phyloP scores from a whole-genome alignment of 2,329 filamentous ascomycete species.

The Ceratocystis albifundus region DNA sequence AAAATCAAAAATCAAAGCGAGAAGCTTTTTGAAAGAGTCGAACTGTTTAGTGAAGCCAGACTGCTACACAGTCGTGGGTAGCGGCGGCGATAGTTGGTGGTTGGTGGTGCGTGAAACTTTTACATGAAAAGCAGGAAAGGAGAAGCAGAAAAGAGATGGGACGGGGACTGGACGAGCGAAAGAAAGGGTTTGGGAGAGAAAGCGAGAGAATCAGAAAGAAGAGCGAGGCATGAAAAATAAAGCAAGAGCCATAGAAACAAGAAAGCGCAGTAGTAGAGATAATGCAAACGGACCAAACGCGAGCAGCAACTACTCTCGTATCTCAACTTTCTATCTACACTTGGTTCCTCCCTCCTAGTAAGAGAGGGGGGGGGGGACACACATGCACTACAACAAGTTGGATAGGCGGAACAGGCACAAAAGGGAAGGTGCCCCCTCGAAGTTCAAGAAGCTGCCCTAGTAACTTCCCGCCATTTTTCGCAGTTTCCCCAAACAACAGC shows the following conservation, averaged over 20 bases:
- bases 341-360: neutral
- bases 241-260: neutral
- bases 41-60: too few species aligned
- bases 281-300: neutral
- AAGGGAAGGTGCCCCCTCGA: neutral
- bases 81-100: too few species aligned
- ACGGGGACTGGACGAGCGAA: neutral
- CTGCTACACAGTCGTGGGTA: too few species aligned
- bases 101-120: too few species aligned
- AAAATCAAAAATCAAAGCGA: neutral
- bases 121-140: neutral
- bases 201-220: neutral
- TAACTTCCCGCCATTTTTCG: slow-evolving; percentile 2
- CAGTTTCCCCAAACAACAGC: neutral
- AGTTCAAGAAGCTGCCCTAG: neutral
- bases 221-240: neutral
- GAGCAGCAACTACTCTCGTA: neutral
- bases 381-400: neutral
- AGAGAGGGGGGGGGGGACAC: too few species aligned
- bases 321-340: slow-evolving; percentile 9
- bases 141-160: neutral
- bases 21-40: neutral
- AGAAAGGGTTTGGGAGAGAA: neutral
- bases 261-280: neutral
- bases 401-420: neutral